Evolutionary conservation across 2,329 filamentous ascomycete species (phyloP).

Genomic region (Hypoxylon sp.): DNA sequence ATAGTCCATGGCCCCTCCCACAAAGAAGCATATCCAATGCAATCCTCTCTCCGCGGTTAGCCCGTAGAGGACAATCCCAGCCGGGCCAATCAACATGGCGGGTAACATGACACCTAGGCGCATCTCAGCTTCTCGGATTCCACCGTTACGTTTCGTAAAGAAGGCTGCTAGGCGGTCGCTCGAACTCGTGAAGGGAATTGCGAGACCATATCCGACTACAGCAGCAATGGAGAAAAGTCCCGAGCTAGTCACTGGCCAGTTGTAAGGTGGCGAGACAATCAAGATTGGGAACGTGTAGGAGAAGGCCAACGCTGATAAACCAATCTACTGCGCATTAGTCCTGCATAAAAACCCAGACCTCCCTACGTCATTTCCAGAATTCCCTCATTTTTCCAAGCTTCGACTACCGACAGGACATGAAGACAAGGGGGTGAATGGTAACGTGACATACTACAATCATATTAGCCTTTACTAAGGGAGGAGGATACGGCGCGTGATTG

Average conservation of each 20-base stretch:
- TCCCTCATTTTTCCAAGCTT: constrained; percentile 5
- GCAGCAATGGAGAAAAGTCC: constrained; percentile 54
- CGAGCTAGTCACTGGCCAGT: constrained; percentile 56
- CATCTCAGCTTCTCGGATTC: constrained; percentile 61
- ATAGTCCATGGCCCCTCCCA: constrained; percentile 64
- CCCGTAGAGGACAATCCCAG: constrained; percentile 56
- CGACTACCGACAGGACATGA: neutral
- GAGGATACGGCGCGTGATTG: neutral
- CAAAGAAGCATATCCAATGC: constrained; percentile 63
- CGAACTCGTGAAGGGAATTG: constrained; percentile 54
- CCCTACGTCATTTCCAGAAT: neutral
- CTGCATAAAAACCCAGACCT: neutral
- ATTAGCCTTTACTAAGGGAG: constrained; percentile 15
- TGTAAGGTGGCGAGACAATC: constrained; percentile 59
- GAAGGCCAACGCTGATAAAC: constrained; percentile 60
- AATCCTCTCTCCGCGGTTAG: constrained; percentile 55
- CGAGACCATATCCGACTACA: constrained; percentile 56
- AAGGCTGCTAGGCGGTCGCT: constrained; percentile 58
- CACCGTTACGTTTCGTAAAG: constrained; percentile 56
- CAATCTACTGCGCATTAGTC: constrained; percentile 51
- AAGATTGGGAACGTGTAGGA: constrained; percentile 62
- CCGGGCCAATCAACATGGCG: constrained; percentile 54
- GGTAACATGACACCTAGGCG: constrained; percentile 55
- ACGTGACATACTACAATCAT: constrained; percentile 32
- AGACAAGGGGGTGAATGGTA: neutral